Evolutionary conservation across 202 grass and related monocot genomes (phyloP), one percentile per base, ranked within the genome.

Genomic region (Dendrocalamus latiflorus): DNA sequence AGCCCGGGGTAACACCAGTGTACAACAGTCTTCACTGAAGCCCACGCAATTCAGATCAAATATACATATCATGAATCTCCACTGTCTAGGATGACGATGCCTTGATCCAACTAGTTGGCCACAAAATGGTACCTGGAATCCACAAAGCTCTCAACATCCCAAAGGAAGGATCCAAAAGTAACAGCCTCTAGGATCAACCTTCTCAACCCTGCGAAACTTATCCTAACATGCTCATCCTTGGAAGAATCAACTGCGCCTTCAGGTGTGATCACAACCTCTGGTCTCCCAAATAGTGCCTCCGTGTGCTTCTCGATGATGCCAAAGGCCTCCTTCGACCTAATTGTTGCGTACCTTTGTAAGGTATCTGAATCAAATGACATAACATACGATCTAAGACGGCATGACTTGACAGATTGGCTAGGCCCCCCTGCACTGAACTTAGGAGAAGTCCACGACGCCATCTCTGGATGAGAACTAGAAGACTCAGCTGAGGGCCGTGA

Each of bases 301-400:
- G 91, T 95, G 80, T 98, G 95, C 67, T 93, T 98, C 85, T 98
- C 95, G 14, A 98, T 95, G 74, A 98, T 95, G 85, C 93, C 70
- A 81, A 98, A 95, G 4, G 91, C 93, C 71, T 93, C 95, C 91
- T 95, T 98, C 7, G 95, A 98, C 83, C 95, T 91, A 36, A 98
- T 89, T 28, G 91, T 90, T 1, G 93, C 87, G 0, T 91, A 93
- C 36, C 89, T 90, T 73, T 99, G 96, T 7, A 99, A 69, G 4
- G 93, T 93, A 44, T 99, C 93, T 24, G 91, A 86, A 89, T 99
- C 96, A 87, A 95, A 95, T n/a, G 91, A 90, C 91, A 93, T 91
- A 68, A 98, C 91, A 79, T 99, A 99, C 5, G 96, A 99, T 74
- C 93, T 86, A 54, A 99, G 88, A 53, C 89, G 83, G 74, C 87